A percentile compares a stretch with the other conserved stretches of the same genome.
phyloP scores from a whole-genome alignment of 805 yeast species.

The Candida xiaguanensis region DNA sequence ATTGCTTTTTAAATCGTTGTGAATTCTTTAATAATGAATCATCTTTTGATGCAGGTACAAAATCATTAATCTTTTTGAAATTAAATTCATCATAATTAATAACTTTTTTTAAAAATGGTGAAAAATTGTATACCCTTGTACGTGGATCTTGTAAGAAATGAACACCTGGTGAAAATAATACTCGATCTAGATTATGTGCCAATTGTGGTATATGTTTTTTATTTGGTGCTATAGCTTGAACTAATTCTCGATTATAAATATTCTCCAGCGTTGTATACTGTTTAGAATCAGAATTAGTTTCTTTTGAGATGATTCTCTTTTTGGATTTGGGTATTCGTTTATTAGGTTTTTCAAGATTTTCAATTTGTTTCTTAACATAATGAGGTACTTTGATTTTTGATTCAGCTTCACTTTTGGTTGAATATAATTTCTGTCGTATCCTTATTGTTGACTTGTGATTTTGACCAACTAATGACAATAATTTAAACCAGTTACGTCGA shows the following conservation, averaged over 20 bases:
- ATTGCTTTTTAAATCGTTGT: slow-evolving; percentile 30
- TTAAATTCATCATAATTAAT: slow-evolving; percentile 65
- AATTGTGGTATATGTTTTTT: slow-evolving; percentile 47
- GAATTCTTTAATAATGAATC: slow-evolving; percentile 47
- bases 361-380: not conserved
- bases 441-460: not conserved
- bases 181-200: slow-evolving; percentile 65
- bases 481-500: not conserved
- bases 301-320: not conserved
- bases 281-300: not conserved
- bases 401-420: not conserved
- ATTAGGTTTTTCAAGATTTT: not conserved
- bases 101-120: slow-evolving; percentile 54
- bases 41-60: slow-evolving; percentile 70
- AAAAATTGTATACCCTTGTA: slow-evolving; percentile 67
- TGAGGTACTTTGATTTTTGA: not conserved
- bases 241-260: slow-evolving; percentile 3
- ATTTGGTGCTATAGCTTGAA: slow-evolving; percentile 14
- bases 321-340: no score
- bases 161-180: slow-evolving; percentile 76
- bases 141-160: slow-evolving; percentile 78
- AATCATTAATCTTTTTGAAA: slow-evolving; percentile 51
- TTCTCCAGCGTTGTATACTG: not conserved
- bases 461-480: not conserved
- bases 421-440: not conserved